Percentiles rank a stretch among this genome's conserved stretches.
Conservation (phyloP, 305 asterid species). For the Petunia hybrid region DNA sequence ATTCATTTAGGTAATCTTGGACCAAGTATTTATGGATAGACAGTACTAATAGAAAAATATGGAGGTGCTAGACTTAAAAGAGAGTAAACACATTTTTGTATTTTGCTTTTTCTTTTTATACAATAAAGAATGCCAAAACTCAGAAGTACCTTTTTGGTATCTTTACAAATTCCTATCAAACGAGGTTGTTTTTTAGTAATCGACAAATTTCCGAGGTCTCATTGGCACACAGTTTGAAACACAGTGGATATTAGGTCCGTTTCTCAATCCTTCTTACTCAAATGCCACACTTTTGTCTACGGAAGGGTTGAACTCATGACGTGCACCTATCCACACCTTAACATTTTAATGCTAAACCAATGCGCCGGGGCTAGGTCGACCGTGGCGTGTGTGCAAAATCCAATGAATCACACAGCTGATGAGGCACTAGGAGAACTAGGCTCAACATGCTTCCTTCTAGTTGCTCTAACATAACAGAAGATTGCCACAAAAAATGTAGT, state of each 20-base stretch:
- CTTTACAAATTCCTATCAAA: neutral
- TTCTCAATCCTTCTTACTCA: too few species aligned
- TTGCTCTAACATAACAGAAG: slow-evolving; percentile 63
- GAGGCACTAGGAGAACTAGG: slow-evolving; percentile 27
- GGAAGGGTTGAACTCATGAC: too few species aligned
- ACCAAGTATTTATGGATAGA: neutral
- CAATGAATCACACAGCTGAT: neutral
- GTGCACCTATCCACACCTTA: too few species aligned
- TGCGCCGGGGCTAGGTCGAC: too few species aligned
- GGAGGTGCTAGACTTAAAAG: neutral
- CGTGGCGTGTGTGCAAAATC: neutral
- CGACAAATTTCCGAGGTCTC: too few species aligned
- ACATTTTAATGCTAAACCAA: too few species aligned
- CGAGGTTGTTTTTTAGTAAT: neutral
- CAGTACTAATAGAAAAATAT: too few species aligned
- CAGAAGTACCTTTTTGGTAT: neutral
- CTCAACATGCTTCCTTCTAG: slow-evolving; percentile 50
- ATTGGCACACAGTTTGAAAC: too few species aligned
- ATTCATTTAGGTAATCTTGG: neutral
- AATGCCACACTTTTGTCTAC: too few species aligned
- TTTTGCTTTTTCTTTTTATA: neutral
- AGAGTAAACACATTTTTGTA: neutral
- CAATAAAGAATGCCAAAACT: slow-evolving; percentile 1
- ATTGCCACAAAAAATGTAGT: slow-evolving; percentile 60
- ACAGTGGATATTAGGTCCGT: too few species aligned